Percentiles rank a stretch among this genome's conserved stretches.
These are phyloP conservation scores for Cetraspora pellucida DNA, from an alignment of 192 early-diverging fungal genomes.

Conservation along the genomic window DNA sequence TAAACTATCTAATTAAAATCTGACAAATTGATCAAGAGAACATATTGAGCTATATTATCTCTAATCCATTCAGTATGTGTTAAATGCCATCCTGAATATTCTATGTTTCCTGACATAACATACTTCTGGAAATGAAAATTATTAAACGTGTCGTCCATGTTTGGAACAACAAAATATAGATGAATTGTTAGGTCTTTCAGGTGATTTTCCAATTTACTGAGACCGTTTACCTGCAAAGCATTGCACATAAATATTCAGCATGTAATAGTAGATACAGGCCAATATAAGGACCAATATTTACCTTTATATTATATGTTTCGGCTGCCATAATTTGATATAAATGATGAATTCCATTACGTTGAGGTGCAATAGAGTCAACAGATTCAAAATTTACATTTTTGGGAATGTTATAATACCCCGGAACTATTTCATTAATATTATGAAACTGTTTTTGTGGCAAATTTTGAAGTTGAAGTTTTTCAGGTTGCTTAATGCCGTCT, in stretches of 20 bases:
- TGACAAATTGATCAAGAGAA: slow-evolving; percentile 18
- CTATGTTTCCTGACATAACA: neutral
- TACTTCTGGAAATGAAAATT: neutral
- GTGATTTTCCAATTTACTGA: neutral
- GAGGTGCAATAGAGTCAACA: neutral
- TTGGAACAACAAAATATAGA: slow-evolving; percentile 14
- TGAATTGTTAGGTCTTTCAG: neutral
- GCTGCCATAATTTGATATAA: slow-evolving; percentile 10
- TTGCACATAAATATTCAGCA: neutral
- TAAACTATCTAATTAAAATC: too few relatives aligned
- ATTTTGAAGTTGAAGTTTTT: neutral
- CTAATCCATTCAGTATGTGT: neutral
- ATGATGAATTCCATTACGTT: neutral
- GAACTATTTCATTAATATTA: neutral
- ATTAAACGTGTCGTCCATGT: neutral
- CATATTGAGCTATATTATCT: slow-evolving; percentile 14
- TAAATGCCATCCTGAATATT: slow-evolving; percentile 16
- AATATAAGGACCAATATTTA: neutral
- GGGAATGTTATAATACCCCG: neutral
- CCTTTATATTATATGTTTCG: neutral
- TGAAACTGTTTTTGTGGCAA: neutral
- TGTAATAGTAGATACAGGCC: neutral
- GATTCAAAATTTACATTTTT: slow-evolving; percentile 9
- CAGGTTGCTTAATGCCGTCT: neutral
- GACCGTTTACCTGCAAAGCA: neutral